A percentile compares a stretch with the other conserved stretches of the same genome.
Evolutionary conservation across 768 basidiomycete species (phyloP).

Genomic region (Suillus bovinus): DNA sequence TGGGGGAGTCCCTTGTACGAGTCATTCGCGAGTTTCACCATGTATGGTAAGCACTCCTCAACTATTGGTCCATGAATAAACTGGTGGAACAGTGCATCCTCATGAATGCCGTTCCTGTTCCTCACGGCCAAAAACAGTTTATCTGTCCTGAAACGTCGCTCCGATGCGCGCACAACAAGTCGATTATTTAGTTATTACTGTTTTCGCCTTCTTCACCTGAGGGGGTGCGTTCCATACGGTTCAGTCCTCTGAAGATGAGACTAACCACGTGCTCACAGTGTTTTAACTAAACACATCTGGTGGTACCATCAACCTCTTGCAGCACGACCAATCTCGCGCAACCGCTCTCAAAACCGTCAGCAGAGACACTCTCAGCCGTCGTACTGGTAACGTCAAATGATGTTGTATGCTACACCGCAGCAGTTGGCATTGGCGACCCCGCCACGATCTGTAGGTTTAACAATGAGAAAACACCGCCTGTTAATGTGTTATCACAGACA

Average conservation of each 20-base stretch:
- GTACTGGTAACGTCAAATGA: constrained; percentile 38
- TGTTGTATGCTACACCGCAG: constrained; percentile 34
- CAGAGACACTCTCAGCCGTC: constrained; percentile 25
- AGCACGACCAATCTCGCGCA: constrained; percentile 52
- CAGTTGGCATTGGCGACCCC: constrained; percentile 54
- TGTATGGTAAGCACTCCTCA: background rate
- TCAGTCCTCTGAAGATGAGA: background rate
- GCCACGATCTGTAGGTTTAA: constrained; percentile 50
- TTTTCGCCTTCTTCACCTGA: constrained; percentile 10
- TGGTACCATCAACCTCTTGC: constrained; percentile 36
- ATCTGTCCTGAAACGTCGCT: background rate
- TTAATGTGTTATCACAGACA: background rate
- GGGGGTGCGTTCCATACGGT: constrained; percentile 4
- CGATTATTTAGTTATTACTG: background rate
- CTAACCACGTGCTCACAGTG: constrained; percentile 15
- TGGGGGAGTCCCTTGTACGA: too few species aligned
- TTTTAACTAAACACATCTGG: background rate
- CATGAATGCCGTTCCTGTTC: background rate
- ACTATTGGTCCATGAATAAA: background rate
- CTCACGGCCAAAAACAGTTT: background rate
- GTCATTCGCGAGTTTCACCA: background rate
- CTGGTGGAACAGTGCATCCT: background rate
- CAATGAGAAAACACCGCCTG: constrained; percentile 31
- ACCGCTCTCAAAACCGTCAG: constrained; percentile 34
- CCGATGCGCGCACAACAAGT: background rate